A percentile compares a stretch with the other conserved stretches of the same genome.
phyloP scores from a whole-genome alignment of 2,329 filamentous ascomycete species.

The Alternaria viburni region DNA sequence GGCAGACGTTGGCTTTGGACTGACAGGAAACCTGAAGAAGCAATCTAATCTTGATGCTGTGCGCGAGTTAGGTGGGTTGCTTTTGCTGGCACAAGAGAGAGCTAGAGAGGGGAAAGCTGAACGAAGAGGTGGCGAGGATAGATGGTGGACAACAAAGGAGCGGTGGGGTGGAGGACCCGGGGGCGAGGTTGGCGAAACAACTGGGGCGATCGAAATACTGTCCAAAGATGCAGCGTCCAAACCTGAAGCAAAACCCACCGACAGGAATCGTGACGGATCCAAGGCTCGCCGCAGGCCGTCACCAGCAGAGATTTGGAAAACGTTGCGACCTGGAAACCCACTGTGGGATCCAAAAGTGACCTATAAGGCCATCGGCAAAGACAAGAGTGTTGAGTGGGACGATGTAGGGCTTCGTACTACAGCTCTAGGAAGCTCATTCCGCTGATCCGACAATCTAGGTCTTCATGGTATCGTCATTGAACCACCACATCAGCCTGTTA shows the following conservation, averaged over 20 bases:
- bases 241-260: constrained; percentile 44
- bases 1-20: constrained; percentile 60
- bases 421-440: not conserved
- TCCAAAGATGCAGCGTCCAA: constrained; percentile 36
- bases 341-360: constrained; percentile 64
- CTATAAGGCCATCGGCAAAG: constrained; percentile 64
- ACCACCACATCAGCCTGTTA: constrained; percentile 67
- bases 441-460: constrained; percentile 52
- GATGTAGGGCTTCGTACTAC: constrained; percentile 55
- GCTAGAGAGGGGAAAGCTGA: constrained; percentile 61
- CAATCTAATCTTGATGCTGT: constrained; percentile 58
- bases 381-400: constrained; percentile 55
- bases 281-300: constrained; percentile 51
- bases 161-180: constrained; percentile 64
- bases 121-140: constrained; percentile 58
- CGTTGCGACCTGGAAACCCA: constrained; percentile 56
- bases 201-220: constrained; percentile 27
- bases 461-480: constrained; percentile 67
- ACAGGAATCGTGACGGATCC: constrained; percentile 34
- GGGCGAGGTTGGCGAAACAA: constrained; percentile 50
- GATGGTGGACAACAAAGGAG: constrained; percentile 65
- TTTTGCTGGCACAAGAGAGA: constrained; percentile 66
- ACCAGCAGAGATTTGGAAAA: constrained; percentile 60
- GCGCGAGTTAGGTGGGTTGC: constrained; percentile 63
- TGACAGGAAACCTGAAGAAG: constrained; percentile 34